Base-by-base conservation (phyloP, 805 yeast genomes). In the Monosporozyma aquatica region DNA sequence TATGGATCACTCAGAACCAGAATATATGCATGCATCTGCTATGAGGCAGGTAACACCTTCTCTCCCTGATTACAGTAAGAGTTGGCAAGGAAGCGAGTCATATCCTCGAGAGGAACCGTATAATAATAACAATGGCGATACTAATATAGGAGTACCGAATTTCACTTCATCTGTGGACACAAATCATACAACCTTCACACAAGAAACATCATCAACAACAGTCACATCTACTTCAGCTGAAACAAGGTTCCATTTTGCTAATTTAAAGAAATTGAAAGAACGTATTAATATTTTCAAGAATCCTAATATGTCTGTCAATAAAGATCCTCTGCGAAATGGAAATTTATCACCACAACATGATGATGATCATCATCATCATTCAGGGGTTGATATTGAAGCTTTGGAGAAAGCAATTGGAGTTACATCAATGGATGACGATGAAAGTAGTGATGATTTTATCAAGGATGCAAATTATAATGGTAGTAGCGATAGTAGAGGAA, bases 391-490 rank as follows among this genome's bases (percentile, higher is more conserved):
- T 44, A 56, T 62, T 18, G 58, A 55, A 38, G 66, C 63, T 5
- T 44, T 62, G n/a, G 65, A 62, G 44, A 61, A 62, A 36, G 66
- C 64, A 2, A 61, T 62, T 32, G 67, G 65, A 23, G 59, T 59
- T 6, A 43, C 52, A 0, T 47, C 58, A 4, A 18, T 46, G 11
- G 37, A 44, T 24, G 43, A 43, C 9, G 35, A 30, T 15, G 28
- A 34, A 22, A 34, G 27, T 34, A 17, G 20, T 8, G 9, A 23
- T 35, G n/a, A n/a, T n/a, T n/a, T n/a, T n/a, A n/a, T n/a, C n/a
- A n/a, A n/a, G n/a, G n/a, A n/a, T n/a, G n/a, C n/a, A n/a, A 35
- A 20, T 24, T 21, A 35, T 22, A 28, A 35, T 14, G 24, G 7
- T 23, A 22, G 21, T 7, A 13, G 27, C 13, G 4, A 34, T n/a